Evolutionary conservation across 352 stramenopile species (phyloP).

Genomic region (Phytophthora macrochlamydospora): DNA sequence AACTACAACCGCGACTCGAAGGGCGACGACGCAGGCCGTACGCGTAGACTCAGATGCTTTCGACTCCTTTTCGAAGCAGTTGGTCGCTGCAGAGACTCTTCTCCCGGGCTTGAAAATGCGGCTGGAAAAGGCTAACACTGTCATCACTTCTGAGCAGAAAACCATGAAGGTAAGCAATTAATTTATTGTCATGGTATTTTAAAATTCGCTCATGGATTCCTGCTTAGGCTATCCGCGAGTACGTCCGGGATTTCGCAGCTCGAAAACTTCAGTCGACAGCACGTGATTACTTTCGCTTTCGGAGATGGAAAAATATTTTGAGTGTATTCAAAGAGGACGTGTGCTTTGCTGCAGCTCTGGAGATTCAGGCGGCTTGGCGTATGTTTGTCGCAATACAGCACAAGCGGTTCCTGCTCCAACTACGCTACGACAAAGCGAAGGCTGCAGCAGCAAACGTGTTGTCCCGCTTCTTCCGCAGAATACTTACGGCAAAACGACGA

Average conservation of each 20-base stretch:
- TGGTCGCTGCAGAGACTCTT: constrained; percentile 52
- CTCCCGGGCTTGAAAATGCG: constrained; percentile 48
- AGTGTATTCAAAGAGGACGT: constrained; percentile 43
- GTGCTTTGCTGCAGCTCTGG: constrained; percentile 41
- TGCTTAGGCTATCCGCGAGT: constrained; percentile 48
- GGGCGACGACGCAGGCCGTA: constrained; percentile 27
- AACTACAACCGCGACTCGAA: constrained; percentile 6
- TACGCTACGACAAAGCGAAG: constrained; percentile 22
- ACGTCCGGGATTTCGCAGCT: constrained; percentile 47
- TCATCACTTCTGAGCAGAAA: constrained; percentile 49
- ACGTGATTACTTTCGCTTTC: constrained; percentile 40
- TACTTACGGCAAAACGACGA: constrained; percentile 15
- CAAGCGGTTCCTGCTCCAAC: constrained; percentile 29
- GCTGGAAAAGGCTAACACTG: constrained; percentile 42
- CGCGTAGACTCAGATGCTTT: constrained; percentile 71
- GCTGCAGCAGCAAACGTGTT: constrained; percentile 31
- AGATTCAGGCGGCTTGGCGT: constrained; percentile 49
- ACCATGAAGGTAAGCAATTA: constrained; percentile 45
- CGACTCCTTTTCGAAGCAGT: constrained; percentile 71
- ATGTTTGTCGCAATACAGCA: constrained; percentile 39
- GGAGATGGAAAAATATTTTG: constrained; percentile 50
- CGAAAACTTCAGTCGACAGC: constrained; percentile 46
- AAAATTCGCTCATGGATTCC: neutral
- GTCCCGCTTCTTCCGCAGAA: constrained; percentile 30
- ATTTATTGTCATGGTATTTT: neutral